phyloP scores from a whole-genome alignment of 192 early-diverging fungal species.

The Diversispora eburnea region DNA sequence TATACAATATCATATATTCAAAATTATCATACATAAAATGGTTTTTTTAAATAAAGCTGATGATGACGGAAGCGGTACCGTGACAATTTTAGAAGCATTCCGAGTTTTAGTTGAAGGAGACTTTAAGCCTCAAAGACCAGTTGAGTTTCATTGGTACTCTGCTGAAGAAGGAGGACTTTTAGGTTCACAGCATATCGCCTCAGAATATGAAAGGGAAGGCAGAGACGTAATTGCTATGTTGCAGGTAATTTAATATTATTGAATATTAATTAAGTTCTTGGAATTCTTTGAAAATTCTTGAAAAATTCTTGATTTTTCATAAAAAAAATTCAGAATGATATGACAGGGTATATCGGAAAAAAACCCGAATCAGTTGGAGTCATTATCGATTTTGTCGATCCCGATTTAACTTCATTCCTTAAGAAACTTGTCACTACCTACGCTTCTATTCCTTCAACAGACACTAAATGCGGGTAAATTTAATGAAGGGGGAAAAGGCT shows the following conservation, averaged over 20 bases:
- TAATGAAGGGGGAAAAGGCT: slow-evolving; percentile 13
- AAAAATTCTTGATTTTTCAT: neutral
- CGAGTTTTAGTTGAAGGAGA: slow-evolving; percentile 63
- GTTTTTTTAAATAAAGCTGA: slow-evolving; percentile 30
- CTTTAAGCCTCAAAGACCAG: slow-evolving; percentile 68
- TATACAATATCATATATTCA: no score
- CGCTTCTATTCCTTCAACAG: slow-evolving; percentile 56
- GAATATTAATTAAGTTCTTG: neutral
- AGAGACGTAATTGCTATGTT: slow-evolving; percentile 71
- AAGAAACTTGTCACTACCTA: slow-evolving; percentile 60
- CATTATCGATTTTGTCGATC: slow-evolving; percentile 77
- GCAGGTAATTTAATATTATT: slow-evolving; percentile 49
- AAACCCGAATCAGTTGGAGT: slow-evolving; percentile 72
- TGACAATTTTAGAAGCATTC: slow-evolving; percentile 88
- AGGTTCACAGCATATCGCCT: slow-evolving; percentile 81
- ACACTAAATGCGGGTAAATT: slow-evolving; percentile 86
- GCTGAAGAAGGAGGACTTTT: slow-evolving; percentile 88
- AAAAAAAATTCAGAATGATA: slow-evolving; percentile 59
- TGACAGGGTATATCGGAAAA: slow-evolving; percentile 81
- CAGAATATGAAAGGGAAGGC: slow-evolving; percentile 56
- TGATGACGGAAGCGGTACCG: slow-evolving; percentile 91
- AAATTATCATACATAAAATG: neutral
- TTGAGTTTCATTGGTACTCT: slow-evolving; percentile 97
- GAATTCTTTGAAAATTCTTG: neutral
- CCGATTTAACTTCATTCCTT: slow-evolving; percentile 49